Percentiles rank a stretch among this genome's conserved stretches.
Evolutionary conservation across 208 protist genomes (phyloP).

Genomic region (Naegleria gruberi): DNA sequence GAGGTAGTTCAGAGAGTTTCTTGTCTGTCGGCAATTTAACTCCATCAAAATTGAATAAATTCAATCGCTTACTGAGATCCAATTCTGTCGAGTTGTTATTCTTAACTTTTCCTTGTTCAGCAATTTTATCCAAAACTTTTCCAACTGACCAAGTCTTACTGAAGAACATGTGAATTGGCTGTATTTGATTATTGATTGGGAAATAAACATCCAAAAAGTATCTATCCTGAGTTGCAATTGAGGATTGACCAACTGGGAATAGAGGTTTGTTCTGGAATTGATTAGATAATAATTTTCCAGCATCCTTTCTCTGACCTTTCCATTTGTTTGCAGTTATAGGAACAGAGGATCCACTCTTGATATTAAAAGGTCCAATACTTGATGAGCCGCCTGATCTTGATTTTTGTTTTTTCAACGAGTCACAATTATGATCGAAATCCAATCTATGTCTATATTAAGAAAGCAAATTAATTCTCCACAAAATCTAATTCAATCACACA

Average conservation of each 20-base stretch:
- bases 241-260: neutral
- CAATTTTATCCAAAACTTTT: neutral
- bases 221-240: neutral
- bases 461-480: neutral
- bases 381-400: too few species aligned
- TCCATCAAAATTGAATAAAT: slow-evolving; percentile 4
- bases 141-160: neutral
- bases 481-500: neutral
- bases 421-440: slow-evolving; percentile 5
- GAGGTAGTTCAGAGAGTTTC: neutral
- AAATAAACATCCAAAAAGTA: slow-evolving; percentile 20
- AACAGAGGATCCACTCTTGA: neutral
- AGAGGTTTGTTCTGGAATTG: neutral
- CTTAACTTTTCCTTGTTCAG: neutral
- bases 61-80: neutral
- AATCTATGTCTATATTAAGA: neutral
- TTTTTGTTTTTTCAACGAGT: neutral
- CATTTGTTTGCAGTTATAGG: neutral
- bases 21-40: neutral
- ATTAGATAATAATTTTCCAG: neutral
- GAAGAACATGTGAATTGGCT: slow-evolving; percentile 18
- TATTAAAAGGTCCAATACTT: neutral
- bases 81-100: neutral
- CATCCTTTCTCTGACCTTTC: neutral
- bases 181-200: neutral